Evolutionary conservation across 805 yeast genomes (phyloP).

Genomic region (Zygosaccharomyces rouxii): DNA sequence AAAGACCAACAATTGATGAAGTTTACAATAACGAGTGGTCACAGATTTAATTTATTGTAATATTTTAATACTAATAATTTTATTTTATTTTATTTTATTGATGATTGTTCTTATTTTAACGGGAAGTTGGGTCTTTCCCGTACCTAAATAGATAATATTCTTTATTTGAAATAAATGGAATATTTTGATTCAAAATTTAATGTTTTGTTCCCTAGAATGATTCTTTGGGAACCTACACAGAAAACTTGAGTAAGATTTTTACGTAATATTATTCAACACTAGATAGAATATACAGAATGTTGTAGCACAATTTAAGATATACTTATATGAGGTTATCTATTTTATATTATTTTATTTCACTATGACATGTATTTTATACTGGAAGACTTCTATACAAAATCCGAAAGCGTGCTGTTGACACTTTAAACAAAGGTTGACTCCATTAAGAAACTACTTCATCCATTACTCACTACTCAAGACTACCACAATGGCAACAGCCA

Average conservation of each 20-base stretch:
- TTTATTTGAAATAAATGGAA: not conserved
- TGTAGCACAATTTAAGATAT: no score
- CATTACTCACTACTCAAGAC: not conserved
- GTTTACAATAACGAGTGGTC: constrained; percentile 73
- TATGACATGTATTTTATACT: not conserved
- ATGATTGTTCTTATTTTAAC: not conserved
- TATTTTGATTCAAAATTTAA: not conserved
- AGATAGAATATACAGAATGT: no score
- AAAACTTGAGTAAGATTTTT: no score
- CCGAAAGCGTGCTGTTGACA: not conserved
- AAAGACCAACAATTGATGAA: constrained; percentile 71
- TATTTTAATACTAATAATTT: not conserved
- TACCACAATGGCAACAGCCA: not conserved
- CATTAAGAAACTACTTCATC: not conserved
- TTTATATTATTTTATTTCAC: not conserved
- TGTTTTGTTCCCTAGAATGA: not conserved
- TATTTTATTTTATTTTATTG: not conserved
- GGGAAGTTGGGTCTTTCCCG: not conserved
- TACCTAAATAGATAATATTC: not conserved
- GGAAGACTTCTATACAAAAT: not conserved
- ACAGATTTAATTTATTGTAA: constrained; percentile 14
- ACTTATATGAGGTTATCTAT: no score
- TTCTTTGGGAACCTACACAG: no score
- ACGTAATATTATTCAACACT: no score
- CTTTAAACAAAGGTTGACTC: not conserved